Evolutionary conservation across 352 stramenopile genomes (phyloP).

Genomic region (Globisporangium carolinianum): DNA sequence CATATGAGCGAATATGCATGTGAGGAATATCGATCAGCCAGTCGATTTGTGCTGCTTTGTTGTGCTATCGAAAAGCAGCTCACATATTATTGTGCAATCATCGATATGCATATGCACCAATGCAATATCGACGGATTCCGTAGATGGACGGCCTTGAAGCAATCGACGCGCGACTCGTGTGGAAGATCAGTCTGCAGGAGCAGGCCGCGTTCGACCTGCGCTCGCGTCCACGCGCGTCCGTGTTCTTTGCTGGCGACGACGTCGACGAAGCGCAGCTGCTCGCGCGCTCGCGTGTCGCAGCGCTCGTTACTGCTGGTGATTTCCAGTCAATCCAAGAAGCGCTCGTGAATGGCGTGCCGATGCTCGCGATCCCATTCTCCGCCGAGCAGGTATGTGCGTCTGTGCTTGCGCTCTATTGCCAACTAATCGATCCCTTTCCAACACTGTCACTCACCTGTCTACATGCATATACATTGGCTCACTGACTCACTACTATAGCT

Average conservation of each 20-base stretch:
- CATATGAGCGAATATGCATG: too few relatives aligned
- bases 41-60: slow-evolving; percentile 6
- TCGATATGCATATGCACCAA: neutral
- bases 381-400: slow-evolving; percentile 45
- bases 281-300: slow-evolving; percentile 24
- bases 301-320: slow-evolving; percentile 55
- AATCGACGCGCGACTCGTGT: slow-evolving; percentile 43
- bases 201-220: slow-evolving; percentile 52
- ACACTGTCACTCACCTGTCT: neutral
- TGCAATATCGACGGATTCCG: neutral
- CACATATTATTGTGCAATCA: too few relatives aligned
- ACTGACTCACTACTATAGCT: slow-evolving; percentile 16
- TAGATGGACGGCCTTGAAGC: slow-evolving; percentile 56
- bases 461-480: too few relatives aligned
- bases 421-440: too few relatives aligned
- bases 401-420: neutral
- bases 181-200: slow-evolving; percentile 49
- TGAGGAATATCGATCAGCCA: too few relatives aligned
- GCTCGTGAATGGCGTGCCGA: slow-evolving; percentile 45
- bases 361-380: slow-evolving; percentile 65
- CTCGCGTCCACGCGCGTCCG: slow-evolving; percentile 27
- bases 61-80: neutral
- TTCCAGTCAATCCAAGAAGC: slow-evolving; percentile 56
- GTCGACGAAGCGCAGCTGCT: slow-evolving; percentile 44
- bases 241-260: slow-evolving; percentile 47